Conservation (phyloP, 1,139 yeast species). For the Taphrina deformans region DNA sequence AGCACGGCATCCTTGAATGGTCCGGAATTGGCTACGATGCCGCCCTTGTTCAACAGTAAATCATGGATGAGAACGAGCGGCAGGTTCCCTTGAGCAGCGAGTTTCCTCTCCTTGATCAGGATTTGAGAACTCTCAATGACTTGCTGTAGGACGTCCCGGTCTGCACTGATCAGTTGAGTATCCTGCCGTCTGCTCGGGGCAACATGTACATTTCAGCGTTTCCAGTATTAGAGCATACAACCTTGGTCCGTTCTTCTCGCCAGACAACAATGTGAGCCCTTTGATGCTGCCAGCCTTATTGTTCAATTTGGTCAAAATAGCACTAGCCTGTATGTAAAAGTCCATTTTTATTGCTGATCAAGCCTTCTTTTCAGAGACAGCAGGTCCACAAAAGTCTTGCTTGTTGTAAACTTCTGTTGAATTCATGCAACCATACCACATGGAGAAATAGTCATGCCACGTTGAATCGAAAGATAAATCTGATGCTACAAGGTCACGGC, state of each 20-base stretch:
- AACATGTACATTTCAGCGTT: slow-evolving; percentile 42
- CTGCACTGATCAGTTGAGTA: slow-evolving; percentile 8
- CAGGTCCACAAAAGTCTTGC: too few relatives aligned
- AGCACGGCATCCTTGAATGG: slow-evolving; percentile 80
- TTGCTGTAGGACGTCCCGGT: slow-evolving; percentile 26
- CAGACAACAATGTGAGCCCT: slow-evolving; percentile 30
- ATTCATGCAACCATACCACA: too few relatives aligned
- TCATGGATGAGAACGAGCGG: slow-evolving; percentile 76
- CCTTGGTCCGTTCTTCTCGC: slow-evolving; percentile 33
- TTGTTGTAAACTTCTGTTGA: too few relatives aligned
- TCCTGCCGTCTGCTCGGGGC: neutral
- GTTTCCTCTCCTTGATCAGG: slow-evolving; percentile 43
- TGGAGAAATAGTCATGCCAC: too few relatives aligned
- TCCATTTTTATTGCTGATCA: slow-evolving; percentile 33
- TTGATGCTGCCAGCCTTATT: slow-evolving; percentile 36
- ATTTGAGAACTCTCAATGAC: slow-evolving; percentile 33
- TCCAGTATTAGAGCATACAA: slow-evolving; percentile 36
- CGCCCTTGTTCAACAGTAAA: slow-evolving; percentile 68
- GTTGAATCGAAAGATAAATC: too few relatives aligned
- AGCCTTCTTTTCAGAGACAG: too few relatives aligned
- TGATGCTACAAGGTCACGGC: too few relatives aligned
- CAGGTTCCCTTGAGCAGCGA: slow-evolving; percentile 44
- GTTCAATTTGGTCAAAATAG: slow-evolving; percentile 30
- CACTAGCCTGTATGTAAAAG: slow-evolving; percentile 35
- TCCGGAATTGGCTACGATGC: slow-evolving; percentile 86